Conservation (phyloP, 768 basidiomycete genomes). For the Kwoniella europaea region DNA sequence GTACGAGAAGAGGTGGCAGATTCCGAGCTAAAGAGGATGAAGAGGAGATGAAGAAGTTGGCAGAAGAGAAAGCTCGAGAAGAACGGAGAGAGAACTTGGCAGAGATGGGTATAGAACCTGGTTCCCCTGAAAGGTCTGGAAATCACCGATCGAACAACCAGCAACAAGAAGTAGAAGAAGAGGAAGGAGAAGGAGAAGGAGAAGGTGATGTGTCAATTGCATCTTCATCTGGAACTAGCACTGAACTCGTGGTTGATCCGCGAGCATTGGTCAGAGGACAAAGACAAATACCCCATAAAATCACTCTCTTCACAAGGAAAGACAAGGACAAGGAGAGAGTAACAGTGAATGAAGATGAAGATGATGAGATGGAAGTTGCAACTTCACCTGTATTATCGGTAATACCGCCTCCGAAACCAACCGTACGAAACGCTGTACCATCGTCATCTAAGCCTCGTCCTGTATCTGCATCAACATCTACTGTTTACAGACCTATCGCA, state of each 20-base stretch:
- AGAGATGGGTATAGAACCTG: neutral
- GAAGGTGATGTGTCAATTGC: neutral
- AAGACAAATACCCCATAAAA: neutral
- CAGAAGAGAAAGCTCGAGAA: slow-evolving; percentile 15
- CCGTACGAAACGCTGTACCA: neutral
- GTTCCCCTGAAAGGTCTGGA: neutral
- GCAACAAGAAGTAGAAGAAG: neutral
- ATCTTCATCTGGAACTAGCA: slow-evolving; percentile 10
- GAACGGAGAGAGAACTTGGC: slow-evolving; percentile 8
- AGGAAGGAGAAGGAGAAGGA: slow-evolving; percentile 2
- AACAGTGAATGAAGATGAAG: slow-evolving; percentile 1
- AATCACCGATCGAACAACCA: neutral
- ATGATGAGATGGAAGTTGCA: slow-evolving; percentile 17
- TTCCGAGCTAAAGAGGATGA: slow-evolving; percentile 46
- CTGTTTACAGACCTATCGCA: slow-evolving; percentile 8
- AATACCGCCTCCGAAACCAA: neutral
- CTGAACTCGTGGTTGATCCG: slow-evolving; percentile 7
- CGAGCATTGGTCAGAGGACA: too few relatives aligned
- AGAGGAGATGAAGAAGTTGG: slow-evolving; percentile 37
- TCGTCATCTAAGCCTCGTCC: slow-evolving; percentile 1
- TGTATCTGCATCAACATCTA: neutral
- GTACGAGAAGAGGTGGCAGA: slow-evolving; percentile 40
- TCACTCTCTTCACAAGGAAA: neutral
- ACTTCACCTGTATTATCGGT: slow-evolving; percentile 12
- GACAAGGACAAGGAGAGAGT: neutral